Conservation (phyloP, 192 early-diverging fungal species). For the Chytriomyces hyalinus region DNA sequence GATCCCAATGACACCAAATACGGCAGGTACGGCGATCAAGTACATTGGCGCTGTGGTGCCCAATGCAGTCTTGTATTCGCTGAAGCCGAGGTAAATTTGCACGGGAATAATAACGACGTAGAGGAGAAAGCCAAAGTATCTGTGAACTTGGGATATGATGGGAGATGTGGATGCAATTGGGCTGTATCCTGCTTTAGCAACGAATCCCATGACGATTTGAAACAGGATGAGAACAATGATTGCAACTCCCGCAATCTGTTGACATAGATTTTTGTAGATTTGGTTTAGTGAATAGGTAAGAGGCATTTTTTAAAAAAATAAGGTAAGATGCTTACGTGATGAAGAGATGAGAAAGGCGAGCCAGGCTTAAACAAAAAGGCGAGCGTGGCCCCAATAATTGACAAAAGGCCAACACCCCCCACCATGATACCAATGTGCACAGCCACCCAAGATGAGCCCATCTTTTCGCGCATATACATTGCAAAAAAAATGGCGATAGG, state of each 20-base stretch:
- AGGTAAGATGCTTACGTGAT: not conserved
- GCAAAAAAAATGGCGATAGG: conserved; percentile 11
- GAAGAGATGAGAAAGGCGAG: not conserved
- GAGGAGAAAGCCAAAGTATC: conserved; percentile 21
- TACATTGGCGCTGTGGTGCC: not conserved
- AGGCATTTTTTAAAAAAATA: too few species aligned
- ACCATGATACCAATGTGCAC: conserved; percentile 20
- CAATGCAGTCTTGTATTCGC: not conserved
- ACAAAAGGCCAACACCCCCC: conserved; percentile 2
- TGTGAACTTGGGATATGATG: conserved; percentile 3
- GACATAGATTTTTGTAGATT: too few species aligned
- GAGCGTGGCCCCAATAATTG: not conserved
- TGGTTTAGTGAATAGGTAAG: too few species aligned
- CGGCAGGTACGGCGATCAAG: not conserved
- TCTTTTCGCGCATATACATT: conserved; percentile 26
- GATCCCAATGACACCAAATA: not conserved
- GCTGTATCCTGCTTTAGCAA: not conserved
- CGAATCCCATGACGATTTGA: conserved; percentile 12
- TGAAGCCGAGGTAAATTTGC: conserved; percentile 21
- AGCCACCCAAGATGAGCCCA: not conserved
- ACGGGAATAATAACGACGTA: conserved; percentile 1
- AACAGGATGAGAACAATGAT: conserved; percentile 5
- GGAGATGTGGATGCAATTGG: not conserved
- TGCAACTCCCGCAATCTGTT: conserved; percentile 11
- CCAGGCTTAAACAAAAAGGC: conserved; percentile 23